phyloP scores from a whole-genome alignment of 1,284 basidiomycete species.

The Apiotrichum montevideense region DNA sequence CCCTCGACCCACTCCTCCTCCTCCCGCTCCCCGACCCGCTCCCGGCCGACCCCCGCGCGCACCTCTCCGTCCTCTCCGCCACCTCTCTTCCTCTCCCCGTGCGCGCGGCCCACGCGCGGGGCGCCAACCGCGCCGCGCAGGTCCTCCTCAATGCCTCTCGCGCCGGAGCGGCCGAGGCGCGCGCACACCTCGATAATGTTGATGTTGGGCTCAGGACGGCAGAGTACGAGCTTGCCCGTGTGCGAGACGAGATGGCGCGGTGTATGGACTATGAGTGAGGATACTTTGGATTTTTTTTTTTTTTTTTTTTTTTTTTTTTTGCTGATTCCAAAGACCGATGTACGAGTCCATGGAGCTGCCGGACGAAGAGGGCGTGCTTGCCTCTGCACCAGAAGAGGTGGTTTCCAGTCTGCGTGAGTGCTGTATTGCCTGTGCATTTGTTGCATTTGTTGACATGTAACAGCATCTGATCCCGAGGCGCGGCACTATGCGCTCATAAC shows the following conservation, averaged over 20 bases:
- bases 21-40: constrained; percentile 29
- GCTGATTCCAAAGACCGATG: constrained; percentile 23
- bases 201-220: constrained; percentile 33
- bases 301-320: background rate
- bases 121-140: constrained; percentile 27
- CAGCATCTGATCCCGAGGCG: constrained; percentile 23
- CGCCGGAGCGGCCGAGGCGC: constrained; percentile 22
- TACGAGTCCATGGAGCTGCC: constrained; percentile 30
- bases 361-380: constrained; percentile 20
- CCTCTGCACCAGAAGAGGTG: constrained; percentile 12
- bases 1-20: constrained; percentile 35
- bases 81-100: constrained; percentile 14
- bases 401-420: constrained; percentile 29
- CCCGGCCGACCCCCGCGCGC: constrained; percentile 18
- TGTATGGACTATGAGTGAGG: constrained; percentile 39
- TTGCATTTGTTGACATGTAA: background rate
- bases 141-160: constrained; percentile 33
- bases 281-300: background rate
- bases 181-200: constrained; percentile 28
- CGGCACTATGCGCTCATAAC: constrained; percentile 32
- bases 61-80: constrained; percentile 10
- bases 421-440: background rate
- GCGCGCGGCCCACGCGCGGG: constrained; percentile 27
- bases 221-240: constrained; percentile 37
- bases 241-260: constrained; percentile 34